Evolutionary conservation across 129 eudicot genomes (phyloP), one percentile per base, ranked within the genome.

Genomic region (Flaveria trinervia): DNA sequence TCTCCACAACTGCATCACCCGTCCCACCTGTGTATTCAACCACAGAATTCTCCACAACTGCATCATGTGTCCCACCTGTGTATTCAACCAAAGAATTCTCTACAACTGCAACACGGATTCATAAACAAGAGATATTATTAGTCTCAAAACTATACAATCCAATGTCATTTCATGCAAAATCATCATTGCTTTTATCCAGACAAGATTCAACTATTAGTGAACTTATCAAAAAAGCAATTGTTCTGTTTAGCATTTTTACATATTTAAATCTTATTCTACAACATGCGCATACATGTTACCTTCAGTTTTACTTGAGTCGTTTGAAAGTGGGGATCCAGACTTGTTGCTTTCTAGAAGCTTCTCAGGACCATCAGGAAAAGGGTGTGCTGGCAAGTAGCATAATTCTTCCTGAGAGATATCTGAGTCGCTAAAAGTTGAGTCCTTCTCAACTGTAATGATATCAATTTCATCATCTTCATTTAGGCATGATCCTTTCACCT

Each of bases 391-490:
- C 88, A 92, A 80, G 82, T 84, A 92, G 81, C 88, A 76, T 46
- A 92, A 84, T 82, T 92, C 98, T 39, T 85, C 94, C 62, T 88
- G 85, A 18, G 98, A 90, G 83, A 88, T 71, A 82, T 92, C 98
- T 45, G 94, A 92, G 77, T 92, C 98, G 60, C 96, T 92, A 75
- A 90, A 90, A 79, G 86, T 61, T 17, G 90, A 86, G 72, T 90
- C 93, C 76, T 88, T 83, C 70, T 90, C 96, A 76, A 85, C 86
- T 25, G 86, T 75, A 36, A 83, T 15, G 61, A 92, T 92, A 82
- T 92, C 98, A 54, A 92, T 82, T 52, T 90, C 98, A 22, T 89
- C 96, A 83, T 90, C 96, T 83, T 92, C 92, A 57, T 90, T 78
- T 46, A 83, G 77, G 68, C 73, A 85, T 51, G 90, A 84, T 70